These are phyloP conservation scores for Xylaria sp. DNA, from an alignment of 2,329 filamentous ascomycete species.

Conservation along the genomic window DNA sequence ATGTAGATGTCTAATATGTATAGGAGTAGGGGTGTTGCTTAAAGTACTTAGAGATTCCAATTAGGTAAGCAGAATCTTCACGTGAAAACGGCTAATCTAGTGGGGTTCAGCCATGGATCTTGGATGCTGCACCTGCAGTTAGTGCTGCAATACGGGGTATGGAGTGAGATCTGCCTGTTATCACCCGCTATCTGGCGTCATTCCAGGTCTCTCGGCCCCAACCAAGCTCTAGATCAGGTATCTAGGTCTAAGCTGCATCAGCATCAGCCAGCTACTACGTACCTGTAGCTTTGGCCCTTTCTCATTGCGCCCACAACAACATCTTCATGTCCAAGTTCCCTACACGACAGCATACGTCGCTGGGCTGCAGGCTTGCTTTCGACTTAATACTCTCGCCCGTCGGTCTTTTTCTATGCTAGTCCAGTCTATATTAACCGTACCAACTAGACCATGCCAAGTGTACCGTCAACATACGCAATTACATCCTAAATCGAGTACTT, in stretches of 20 bases:
- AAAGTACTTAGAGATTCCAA: too few species aligned
- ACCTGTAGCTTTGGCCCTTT: not conserved
- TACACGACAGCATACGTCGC: not conserved
- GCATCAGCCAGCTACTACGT: not conserved
- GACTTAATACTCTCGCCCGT: not conserved
- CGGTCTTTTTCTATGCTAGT: not conserved
- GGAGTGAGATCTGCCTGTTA: conserved; percentile 7
- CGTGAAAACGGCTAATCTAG: conserved; percentile 8
- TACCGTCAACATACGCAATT: not conserved
- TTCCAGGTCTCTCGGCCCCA: too few species aligned
- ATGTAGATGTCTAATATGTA: too few species aligned
- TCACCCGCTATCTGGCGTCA: conserved; percentile 6
- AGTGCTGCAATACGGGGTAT: not conserved
- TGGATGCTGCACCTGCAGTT: not conserved
- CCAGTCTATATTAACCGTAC: not conserved
- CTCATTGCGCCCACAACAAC: not conserved
- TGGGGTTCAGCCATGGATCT: conserved; percentile 15
- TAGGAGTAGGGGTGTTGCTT: too few species aligned
- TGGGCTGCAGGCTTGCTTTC: not conserved
- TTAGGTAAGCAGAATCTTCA: conserved; percentile 6
- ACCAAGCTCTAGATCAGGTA: too few species aligned
- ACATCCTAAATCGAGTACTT: not conserved
- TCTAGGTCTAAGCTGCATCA: not conserved
- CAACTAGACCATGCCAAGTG: not conserved
- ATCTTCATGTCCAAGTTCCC: not conserved